These are phyloP conservation scores for Penicillium sp. DNA, from an alignment of 2,329 filamentous ascomycete species.

Conservation along the genomic window DNA sequence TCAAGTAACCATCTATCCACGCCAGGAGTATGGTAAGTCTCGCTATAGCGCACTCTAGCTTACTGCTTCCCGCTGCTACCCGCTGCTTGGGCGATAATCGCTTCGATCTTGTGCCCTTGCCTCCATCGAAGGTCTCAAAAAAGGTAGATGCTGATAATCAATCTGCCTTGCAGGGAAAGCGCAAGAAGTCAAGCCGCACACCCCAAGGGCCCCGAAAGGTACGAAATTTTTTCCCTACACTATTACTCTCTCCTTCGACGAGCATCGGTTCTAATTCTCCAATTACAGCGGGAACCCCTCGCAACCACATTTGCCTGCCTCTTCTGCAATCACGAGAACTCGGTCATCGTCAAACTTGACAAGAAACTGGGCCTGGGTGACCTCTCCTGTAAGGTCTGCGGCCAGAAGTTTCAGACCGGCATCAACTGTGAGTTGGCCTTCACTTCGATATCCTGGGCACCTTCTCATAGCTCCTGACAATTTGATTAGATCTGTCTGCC, in stretches of 20 bases:
- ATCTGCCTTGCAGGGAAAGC: conserved; percentile 70
- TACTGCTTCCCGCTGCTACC: neutral
- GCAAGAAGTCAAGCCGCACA: conserved; percentile 82
- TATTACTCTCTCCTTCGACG: neutral
- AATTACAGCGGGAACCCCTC: conserved; percentile 50
- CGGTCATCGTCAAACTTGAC: conserved; percentile 86
- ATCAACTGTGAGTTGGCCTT: conserved; percentile 74
- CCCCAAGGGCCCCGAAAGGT: conserved; percentile 83
- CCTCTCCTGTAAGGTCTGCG: conserved; percentile 88
- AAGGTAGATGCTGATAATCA: neutral
- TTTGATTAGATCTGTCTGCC: conserved; percentile 73
- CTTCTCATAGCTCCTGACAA: neutral
- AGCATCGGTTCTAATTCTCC: neutral
- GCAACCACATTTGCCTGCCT: conserved; percentile 87
- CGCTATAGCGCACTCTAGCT: neutral
- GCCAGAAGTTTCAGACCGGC: conserved; percentile 87
- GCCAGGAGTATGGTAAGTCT: conserved; percentile 21
- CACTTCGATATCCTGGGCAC: neutral
- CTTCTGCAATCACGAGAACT: conserved; percentile 97
- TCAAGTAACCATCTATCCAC: neutral
- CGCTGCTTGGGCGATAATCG: neutral
- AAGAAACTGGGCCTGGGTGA: conserved; percentile 88
- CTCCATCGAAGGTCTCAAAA: neutral
- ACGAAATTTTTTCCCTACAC: conserved; percentile 20
- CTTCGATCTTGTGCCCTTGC: too few species aligned